Conservation (phyloP, 2,329 filamentous ascomycete species). For the Zalaria sp. region DNA sequence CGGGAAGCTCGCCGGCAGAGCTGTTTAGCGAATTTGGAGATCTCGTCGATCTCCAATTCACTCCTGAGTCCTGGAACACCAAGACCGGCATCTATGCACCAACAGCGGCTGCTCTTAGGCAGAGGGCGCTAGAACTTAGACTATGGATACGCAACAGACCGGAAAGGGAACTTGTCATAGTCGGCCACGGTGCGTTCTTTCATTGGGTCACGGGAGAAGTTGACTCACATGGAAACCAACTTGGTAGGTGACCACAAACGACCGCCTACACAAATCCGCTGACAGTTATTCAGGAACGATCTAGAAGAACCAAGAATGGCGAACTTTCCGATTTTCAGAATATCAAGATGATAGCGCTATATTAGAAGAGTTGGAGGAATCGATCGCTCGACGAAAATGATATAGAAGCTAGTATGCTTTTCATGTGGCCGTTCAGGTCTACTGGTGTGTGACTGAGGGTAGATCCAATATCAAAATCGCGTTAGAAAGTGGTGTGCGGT, state of each 20-base stretch:
- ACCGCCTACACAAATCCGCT: not conserved
- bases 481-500: too few species aligned
- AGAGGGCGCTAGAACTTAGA: conserved; percentile 7
- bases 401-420: too few species aligned
- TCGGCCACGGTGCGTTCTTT: conserved; percentile 9
- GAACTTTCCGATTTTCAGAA: conserved; percentile 8
- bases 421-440: too few species aligned
- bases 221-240: conserved; percentile 4
- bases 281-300: not conserved
- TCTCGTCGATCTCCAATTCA: conserved; percentile 3
- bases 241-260: not conserved
- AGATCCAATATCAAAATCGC: too few species aligned
- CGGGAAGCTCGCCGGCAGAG: conserved; percentile 4
- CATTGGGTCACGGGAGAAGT: conserved; percentile 10
- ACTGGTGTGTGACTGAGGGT: too few species aligned
- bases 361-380: too few species aligned
- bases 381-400: too few species aligned
- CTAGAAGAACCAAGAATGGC: conserved; percentile 10
- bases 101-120: conserved; percentile 1
- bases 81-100: conserved; percentile 7
- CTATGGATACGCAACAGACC: conserved; percentile 3
- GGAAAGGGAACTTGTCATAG: conserved; percentile 11
- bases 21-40: conserved; percentile 6
- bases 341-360: not conserved
- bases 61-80: conserved; percentile 6